A percentile compares a stretch with the other conserved stretches of the same genome.
Conservation (phyloP, 257 asterid species). For the Cinchona pubescens region DNA sequence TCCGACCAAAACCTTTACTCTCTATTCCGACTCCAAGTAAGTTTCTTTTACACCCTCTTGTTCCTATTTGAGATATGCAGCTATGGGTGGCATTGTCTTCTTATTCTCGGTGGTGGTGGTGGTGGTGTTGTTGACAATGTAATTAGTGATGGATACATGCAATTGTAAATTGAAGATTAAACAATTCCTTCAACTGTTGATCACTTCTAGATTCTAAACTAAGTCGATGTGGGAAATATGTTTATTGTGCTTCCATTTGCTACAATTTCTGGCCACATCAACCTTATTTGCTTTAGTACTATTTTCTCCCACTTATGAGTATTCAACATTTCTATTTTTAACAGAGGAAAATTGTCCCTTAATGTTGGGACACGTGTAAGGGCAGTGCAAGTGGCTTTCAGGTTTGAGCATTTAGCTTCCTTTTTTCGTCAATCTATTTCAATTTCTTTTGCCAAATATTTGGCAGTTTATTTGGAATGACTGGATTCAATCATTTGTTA, state of each 20-base stretch:
- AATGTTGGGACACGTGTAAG: conserved; percentile 20
- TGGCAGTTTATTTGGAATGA: background rate
- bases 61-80: background rate
- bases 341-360: conserved; percentile 39
- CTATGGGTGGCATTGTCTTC: too few species aligned
- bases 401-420: conserved; percentile 37
- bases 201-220: background rate
- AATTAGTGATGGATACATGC: too few species aligned
- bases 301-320: background rate
- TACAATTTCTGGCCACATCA: background rate
- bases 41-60: background rate
- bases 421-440: background rate
- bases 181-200: background rate
- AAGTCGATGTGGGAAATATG: background rate
- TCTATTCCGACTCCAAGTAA: too few species aligned
- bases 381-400: conserved; percentile 28
- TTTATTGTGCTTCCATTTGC: background rate
- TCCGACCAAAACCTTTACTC: too few species aligned
- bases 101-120: too few species aligned
- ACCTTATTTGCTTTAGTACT: background rate
- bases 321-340: background rate
- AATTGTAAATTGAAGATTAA: background rate
- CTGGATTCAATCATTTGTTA: too few species aligned
- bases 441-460: background rate
- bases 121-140: too few species aligned